These are phyloP conservation scores for Zanthoxylum bungeanum DNA, from an alignment of 345 rosid genomes.

Conservation along the genomic window DNA sequence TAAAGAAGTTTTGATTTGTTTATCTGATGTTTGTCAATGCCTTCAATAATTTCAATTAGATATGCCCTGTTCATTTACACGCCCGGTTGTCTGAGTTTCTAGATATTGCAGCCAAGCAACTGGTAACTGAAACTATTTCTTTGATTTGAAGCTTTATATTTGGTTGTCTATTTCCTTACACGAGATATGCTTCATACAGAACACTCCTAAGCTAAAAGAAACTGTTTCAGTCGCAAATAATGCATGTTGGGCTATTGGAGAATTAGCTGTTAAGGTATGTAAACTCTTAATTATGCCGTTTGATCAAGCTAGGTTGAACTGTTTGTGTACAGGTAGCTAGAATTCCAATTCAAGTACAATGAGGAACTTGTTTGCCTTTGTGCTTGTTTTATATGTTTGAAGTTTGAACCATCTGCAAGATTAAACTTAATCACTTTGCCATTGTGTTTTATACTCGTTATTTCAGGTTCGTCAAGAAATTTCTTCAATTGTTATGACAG, in stretches of 20 bases:
- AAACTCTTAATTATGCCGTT: not conserved
- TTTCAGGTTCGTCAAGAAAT: slow-evolving; percentile 91
- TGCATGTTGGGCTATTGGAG: slow-evolving; percentile 99
- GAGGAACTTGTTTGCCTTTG: not conserved
- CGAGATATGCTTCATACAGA: slow-evolving; percentile 41
- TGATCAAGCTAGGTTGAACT: too few species aligned
- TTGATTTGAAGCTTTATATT: slow-evolving; percentile 14
- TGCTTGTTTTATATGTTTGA: not conserved
- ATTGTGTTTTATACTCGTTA: not conserved
- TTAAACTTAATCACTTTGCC: not conserved
- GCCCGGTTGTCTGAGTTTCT: slow-evolving; percentile 60
- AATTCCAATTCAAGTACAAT: not conserved
- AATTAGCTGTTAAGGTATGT: slow-evolving; percentile 85
- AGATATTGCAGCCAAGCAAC: slow-evolving; percentile 71
- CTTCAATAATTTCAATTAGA: slow-evolving; percentile 35
- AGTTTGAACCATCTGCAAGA: not conserved
- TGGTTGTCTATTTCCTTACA: not conserved
- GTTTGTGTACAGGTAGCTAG: not conserved
- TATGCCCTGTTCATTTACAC: slow-evolving; percentile 62
- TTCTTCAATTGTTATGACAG: slow-evolving; percentile 74
- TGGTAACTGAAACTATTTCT: slow-evolving; percentile 50
- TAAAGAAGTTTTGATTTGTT: not conserved
- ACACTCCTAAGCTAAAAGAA: slow-evolving; percentile 58
- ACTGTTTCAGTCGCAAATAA: slow-evolving; percentile 88
- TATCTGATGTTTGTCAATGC: slow-evolving; percentile 2